Evolutionary conservation across 2,329 filamentous ascomycete genomes (phyloP).

Genomic region (Aspergillus chevalieri): DNA sequence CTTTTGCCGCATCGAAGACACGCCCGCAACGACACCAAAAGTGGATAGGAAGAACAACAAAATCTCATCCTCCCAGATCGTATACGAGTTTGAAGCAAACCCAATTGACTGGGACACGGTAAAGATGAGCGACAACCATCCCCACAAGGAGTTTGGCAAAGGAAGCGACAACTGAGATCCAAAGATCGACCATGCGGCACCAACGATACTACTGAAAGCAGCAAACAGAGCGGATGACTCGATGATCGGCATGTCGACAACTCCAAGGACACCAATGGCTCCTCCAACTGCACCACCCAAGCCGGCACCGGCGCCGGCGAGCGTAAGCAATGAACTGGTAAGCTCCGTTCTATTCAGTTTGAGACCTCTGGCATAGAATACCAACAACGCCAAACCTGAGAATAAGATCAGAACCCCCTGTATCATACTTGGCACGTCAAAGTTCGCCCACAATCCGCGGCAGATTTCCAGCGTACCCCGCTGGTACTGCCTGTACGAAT

Average conservation of each 20-base stretch:
- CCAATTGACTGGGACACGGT: slow-evolving; percentile 83
- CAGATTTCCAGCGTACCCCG: slow-evolving; percentile 70
- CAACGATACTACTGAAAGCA: slow-evolving; percentile 42
- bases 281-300: slow-evolving; percentile 34
- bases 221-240: slow-evolving; percentile 35
- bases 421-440: slow-evolving; percentile 80
- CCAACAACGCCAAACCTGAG: slow-evolving; percentile 60
- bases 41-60: slow-evolving; percentile 84
- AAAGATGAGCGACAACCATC: slow-evolving; percentile 76
- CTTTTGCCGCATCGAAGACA: slow-evolving; percentile 69
- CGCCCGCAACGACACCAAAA: slow-evolving; percentile 69
- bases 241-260: slow-evolving; percentile 24
- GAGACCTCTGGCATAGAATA: slow-evolving; percentile 63
- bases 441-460: slow-evolving; percentile 82
- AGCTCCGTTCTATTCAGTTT: slow-evolving; percentile 49
- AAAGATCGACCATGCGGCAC: slow-evolving; percentile 35
- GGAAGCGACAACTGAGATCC: slow-evolving; percentile 43
- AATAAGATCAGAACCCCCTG: slow-evolving; percentile 68
- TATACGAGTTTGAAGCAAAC: slow-evolving; percentile 96
- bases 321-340: slow-evolving; percentile 47
- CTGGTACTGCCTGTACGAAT: slow-evolving; percentile 68
- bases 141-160: slow-evolving; percentile 73
- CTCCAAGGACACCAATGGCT: slow-evolving; percentile 12
- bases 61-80: slow-evolving; percentile 97
- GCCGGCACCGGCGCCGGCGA: slow-evolving; percentile 45